Evolutionary conservation across 1,284 basidiomycete species (phyloP).

Genomic region (Neonothopanus nambi): DNA sequence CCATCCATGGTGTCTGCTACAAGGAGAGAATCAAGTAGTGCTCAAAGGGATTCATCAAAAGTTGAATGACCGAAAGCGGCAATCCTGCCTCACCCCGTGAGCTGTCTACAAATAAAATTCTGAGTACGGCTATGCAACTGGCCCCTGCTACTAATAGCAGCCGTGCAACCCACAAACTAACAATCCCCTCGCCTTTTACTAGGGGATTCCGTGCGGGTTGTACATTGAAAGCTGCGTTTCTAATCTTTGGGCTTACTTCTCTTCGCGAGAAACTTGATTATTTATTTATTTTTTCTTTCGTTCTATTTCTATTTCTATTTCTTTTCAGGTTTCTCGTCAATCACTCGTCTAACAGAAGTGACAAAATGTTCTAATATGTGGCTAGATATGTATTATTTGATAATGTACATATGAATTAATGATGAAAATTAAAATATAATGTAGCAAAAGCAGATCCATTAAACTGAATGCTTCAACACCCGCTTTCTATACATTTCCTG

Average conservation of each 20-base stretch:
- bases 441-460: too few relatives aligned
- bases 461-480: slow-evolving; percentile 15
- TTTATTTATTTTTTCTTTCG: not conserved
- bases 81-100: slow-evolving; percentile 1
- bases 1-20: slow-evolving; percentile 18
- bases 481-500: slow-evolving; percentile 27
- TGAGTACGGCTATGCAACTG: not conserved
- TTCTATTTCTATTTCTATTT: not conserved
- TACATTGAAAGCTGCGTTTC: slow-evolving; percentile 2
- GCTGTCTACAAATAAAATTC: slow-evolving; percentile 10
- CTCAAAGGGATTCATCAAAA: too few relatives aligned
- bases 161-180: slow-evolving; percentile 11
- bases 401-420: not conserved
- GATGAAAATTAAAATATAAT: not conserved
- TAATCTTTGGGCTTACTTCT: slow-evolving; percentile 17
- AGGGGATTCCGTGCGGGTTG: slow-evolving; percentile 16
- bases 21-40: too few relatives aligned
- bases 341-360: not conserved
- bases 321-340: not conserved
- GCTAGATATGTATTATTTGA: not conserved
- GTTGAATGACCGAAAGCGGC: too few relatives aligned
- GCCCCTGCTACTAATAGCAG: not conserved
- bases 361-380: not conserved
- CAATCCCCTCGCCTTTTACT: slow-evolving; percentile 19
- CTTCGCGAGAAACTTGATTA: slow-evolving; percentile 2